Evolutionary conservation across 768 basidiomycete species (phyloP).

Genomic region (Naganishia vaughanmartiniae): DNA sequence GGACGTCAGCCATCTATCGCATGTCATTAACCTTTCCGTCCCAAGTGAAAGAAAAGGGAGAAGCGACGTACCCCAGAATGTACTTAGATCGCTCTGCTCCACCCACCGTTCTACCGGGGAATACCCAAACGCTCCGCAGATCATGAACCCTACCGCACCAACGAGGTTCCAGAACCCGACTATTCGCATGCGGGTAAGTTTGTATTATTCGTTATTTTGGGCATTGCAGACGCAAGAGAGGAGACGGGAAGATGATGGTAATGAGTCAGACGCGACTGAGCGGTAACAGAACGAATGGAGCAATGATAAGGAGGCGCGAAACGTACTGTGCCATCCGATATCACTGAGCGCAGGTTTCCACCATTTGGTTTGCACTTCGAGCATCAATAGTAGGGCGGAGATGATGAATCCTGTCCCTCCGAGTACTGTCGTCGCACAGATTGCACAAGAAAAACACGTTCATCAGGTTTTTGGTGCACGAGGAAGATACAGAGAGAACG

Average conservation of each 20-base stretch:
- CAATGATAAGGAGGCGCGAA: neutral
- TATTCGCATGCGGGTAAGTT: conserved; percentile 37
- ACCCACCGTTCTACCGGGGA: conserved; percentile 52
- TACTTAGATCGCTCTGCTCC: conserved; percentile 24
- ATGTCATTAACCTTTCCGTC: neutral
- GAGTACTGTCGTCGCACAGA: conserved; percentile 52
- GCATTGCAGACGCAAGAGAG: neutral
- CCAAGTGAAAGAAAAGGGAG: neutral
- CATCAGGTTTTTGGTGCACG: neutral
- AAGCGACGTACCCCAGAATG: conserved; percentile 31
- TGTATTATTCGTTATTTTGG: conserved; percentile 1
- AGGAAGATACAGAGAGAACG: neutral
- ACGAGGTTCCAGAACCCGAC: conserved; percentile 62
- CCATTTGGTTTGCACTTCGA: conserved; percentile 63
- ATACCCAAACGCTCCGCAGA: conserved; percentile 63
- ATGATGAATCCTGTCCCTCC: conserved; percentile 64
- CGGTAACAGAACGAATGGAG: neutral
- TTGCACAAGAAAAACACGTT: neutral
- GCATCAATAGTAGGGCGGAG: conserved; percentile 56
- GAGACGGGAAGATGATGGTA: neutral
- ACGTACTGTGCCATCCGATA: conserved; percentile 62
- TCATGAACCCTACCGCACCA: conserved; percentile 61
- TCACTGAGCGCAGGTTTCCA: conserved; percentile 56
- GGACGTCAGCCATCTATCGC: neutral
- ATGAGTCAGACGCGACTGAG: neutral